Percentiles rank a stretch among this genome's conserved stretches.
Conservation (phyloP, 805 yeast species). For the Pichia ethanolica region DNA sequence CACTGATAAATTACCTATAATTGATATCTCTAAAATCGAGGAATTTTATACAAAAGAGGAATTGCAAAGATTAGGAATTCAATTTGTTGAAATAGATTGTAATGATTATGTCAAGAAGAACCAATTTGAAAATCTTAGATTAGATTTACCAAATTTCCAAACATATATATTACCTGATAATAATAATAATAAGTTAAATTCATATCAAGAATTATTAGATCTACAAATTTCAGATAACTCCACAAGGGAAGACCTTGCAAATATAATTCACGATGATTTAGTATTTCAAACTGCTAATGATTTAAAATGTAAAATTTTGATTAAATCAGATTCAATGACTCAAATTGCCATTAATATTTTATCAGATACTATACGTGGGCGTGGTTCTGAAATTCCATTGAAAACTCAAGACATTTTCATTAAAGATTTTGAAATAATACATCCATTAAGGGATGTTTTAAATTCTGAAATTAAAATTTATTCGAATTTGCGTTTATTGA, state of each 20-base stretch:
- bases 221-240: constrained; percentile 43
- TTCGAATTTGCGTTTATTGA: constrained; percentile 34
- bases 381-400: constrained; percentile 61
- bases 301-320: constrained; percentile 43
- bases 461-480: constrained; percentile 60
- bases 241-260: constrained; percentile 54
- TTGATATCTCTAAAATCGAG: constrained; percentile 6
- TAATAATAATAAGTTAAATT: constrained; percentile 12
- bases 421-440: constrained; percentile 34
- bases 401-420: constrained; percentile 20
- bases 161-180: constrained; percentile 6
- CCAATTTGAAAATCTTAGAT: constrained; percentile 26
- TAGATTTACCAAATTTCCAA: constrained; percentile 26
- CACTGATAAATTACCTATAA: not conserved
- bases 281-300: constrained; percentile 39
- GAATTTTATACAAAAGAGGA: constrained; percentile 12
- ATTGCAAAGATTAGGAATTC: constrained; percentile 27
- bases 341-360: constrained; percentile 73
- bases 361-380: constrained; percentile 74
- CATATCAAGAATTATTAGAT: constrained; percentile 28
- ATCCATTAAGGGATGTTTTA: constrained; percentile 73
- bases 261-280: constrained; percentile 40
- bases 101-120: constrained; percentile 31
- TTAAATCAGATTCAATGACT: constrained; percentile 79
- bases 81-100: constrained; percentile 34